Conservation (phyloP, 768 basidiomycete species). For the Saitozyma podzolica region DNA sequence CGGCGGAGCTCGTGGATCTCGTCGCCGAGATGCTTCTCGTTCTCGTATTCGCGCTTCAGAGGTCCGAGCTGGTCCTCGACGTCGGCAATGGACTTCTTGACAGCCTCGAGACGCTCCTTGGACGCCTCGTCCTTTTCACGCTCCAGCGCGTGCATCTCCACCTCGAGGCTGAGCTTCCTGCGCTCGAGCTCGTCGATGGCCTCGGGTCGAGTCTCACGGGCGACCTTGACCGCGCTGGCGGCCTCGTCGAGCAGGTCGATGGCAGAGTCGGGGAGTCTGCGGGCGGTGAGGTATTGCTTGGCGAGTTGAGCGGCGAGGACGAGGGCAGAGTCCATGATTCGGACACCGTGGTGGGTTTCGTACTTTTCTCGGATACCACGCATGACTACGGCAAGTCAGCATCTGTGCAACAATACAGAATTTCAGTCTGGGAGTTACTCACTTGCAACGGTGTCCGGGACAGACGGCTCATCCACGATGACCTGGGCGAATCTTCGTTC, state of each 20-base stretch:
- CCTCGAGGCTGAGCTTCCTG: constrained; percentile 82
- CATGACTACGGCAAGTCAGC: constrained; percentile 56
- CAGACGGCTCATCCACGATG: constrained; percentile 83
- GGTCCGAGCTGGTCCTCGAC: constrained; percentile 82
- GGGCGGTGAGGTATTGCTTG: constrained; percentile 73
- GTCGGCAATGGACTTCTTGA: constrained; percentile 75
- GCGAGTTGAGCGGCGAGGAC: constrained; percentile 88
- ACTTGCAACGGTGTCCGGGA: constrained; percentile 82
- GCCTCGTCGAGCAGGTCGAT: constrained; percentile 93
- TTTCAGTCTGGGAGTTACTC: not conserved
- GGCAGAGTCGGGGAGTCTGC: constrained; percentile 60
- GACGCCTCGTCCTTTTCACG: constrained; percentile 87
- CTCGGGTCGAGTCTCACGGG: constrained; percentile 91
- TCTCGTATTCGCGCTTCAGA: constrained; percentile 80
- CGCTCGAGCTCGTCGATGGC: constrained; percentile 88
- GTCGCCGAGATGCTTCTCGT: constrained; percentile 76
- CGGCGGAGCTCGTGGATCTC: constrained; percentile 73
- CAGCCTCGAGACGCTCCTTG: constrained; percentile 72
- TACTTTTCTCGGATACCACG: constrained; percentile 94
- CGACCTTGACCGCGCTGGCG: constrained; percentile 78
- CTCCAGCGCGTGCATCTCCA: constrained; percentile 92
- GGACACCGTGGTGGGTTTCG: constrained; percentile 74
- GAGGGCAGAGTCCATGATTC: constrained; percentile 82
- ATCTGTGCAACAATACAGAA: not conserved
- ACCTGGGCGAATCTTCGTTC: constrained; percentile 93